Evolutionary conservation across 148 eudicot genomes (phyloP).

Genomic region (Silene latifolia): DNA sequence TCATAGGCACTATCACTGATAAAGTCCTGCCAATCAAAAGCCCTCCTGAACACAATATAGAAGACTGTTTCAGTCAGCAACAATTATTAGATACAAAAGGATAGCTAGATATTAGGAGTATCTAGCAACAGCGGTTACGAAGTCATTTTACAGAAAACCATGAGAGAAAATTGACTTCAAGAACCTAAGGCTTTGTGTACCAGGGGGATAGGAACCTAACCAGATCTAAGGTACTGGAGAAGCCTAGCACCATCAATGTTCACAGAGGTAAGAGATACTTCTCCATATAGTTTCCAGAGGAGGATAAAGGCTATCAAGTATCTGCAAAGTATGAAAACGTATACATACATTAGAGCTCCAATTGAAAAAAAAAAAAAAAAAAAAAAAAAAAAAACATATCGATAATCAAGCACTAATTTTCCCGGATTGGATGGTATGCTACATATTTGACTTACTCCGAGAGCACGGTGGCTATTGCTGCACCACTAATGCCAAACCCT

Average conservation of each 20-base stretch:
- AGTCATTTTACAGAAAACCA: not conserved
- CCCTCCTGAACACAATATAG: slow-evolving; percentile 46
- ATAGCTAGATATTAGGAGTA: not conserved
- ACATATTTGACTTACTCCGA: slow-evolving; percentile 94
- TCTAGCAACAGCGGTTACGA: not conserved
- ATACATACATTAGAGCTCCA: not conserved
- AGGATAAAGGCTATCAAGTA: slow-evolving; percentile 72
- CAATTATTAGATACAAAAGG: not conserved
- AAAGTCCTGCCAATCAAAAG: slow-evolving; percentile 73
- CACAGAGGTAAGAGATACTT: slow-evolving; percentile 59
- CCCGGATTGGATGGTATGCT: slow-evolving; percentile 26
- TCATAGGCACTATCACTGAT: slow-evolving; percentile 73
- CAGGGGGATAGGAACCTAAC: slow-evolving; percentile 29
- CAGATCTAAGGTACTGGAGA: slow-evolving; percentile 69
- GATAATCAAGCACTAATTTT: not conserved
- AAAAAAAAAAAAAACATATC: slow-evolving; percentile 3
- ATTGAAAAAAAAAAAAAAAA: slow-evolving; percentile 10
- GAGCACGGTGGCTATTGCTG: slow-evolving; percentile 87
- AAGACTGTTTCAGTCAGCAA: slow-evolving; percentile 6
- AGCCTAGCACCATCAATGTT: slow-evolving; percentile 58
- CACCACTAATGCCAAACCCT: slow-evolving; percentile 80
- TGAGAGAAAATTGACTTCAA: not conserved
- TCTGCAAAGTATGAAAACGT: slow-evolving; percentile 34
- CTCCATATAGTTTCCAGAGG: slow-evolving; percentile 67
- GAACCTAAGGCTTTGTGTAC: slow-evolving; percentile 2